phyloP scores from a whole-genome alignment of 2,329 filamentous ascomycete genomes.

The Coleophoma cylindrospora region DNA sequence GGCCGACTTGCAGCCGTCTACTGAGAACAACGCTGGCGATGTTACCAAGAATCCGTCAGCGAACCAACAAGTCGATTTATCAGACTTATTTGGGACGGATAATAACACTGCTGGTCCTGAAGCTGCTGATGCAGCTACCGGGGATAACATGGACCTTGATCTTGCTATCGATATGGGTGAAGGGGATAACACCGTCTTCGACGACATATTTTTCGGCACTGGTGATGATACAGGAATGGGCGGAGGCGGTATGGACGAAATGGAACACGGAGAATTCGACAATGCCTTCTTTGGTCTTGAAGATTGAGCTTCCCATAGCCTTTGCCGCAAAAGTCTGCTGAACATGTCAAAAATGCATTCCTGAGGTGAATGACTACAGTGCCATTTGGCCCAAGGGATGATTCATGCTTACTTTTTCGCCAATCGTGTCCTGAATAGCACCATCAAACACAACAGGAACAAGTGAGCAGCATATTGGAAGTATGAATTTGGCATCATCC shows the following conservation, averaged over 20 bases:
- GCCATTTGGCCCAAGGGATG: no score
- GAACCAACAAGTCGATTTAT: slow-evolving; percentile 10
- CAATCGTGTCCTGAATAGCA: no score
- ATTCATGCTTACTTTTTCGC: no score
- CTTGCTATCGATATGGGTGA: slow-evolving; percentile 47
- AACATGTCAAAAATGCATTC: no score
- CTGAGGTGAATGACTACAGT: no score
- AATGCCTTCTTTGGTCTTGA: slow-evolving; percentile 19
- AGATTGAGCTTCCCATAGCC: no score
- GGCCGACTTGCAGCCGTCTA: slow-evolving; percentile 23
- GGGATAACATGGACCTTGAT: slow-evolving; percentile 37
- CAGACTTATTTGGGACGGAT: slow-evolving; percentile 16
- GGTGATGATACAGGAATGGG: slow-evolving; percentile 13
- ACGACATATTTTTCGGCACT: slow-evolving; percentile 22
- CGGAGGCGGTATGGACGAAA: slow-evolving; percentile 11
- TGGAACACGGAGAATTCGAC: slow-evolving; percentile 23
- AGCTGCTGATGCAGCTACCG: slow-evolving; percentile 1
- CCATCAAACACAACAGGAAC: no score
- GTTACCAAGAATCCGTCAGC: slow-evolving; percentile 4
- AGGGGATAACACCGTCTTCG: slow-evolving; percentile 22
- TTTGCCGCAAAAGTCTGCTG: no score
- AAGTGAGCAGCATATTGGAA: no score
- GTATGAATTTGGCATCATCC: no score
- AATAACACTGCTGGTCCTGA: background rate
- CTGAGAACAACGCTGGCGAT: slow-evolving; percentile 9